Conservation (phyloP, 176 grass and related monocot genomes). For the Melocanna baccifera region DNA sequence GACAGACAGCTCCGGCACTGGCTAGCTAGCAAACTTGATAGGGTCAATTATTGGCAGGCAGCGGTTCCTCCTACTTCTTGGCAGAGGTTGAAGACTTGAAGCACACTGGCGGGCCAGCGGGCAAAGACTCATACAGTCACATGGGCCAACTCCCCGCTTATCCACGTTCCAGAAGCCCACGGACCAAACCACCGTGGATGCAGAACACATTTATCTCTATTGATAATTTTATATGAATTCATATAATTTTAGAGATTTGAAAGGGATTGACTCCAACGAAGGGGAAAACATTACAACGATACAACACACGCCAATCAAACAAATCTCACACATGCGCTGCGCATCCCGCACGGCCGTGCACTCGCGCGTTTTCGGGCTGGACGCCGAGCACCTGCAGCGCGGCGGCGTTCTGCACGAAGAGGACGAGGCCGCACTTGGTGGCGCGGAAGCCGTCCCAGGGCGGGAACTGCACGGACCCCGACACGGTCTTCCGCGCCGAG, state of each 20-base stretch:
- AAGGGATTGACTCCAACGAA: too few species aligned
- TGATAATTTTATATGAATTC: too few species aligned
- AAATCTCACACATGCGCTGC: not conserved
- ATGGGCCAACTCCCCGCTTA: too few species aligned
- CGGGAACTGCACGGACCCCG: slow-evolving; percentile 59
- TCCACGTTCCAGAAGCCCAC: not conserved
- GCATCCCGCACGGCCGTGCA: too few species aligned
- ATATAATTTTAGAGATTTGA: too few species aligned
- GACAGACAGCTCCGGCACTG: not conserved
- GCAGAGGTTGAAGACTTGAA: not conserved
- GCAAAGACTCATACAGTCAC: too few species aligned
- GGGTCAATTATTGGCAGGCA: not conserved
- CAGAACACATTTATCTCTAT: too few species aligned
- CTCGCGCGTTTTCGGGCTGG: slow-evolving; percentile 67
- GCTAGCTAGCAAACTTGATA: not conserved
- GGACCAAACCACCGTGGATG: not conserved
- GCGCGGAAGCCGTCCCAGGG: slow-evolving; percentile 80
- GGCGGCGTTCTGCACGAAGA: slow-evolving; percentile 79
- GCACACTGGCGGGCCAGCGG: too few species aligned
- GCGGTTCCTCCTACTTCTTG: not conserved
- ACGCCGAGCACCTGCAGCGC: slow-evolving; percentile 72
- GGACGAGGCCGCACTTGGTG: slow-evolving; percentile 63
- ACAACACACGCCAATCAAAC: not conserved
- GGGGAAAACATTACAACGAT: too few species aligned
- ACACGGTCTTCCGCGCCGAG: slow-evolving; percentile 62